Percentiles rank a stretch among this genome's conserved stretches.
These are phyloP conservation scores for Nowakowskiella sp. DNA, from an alignment of 192 early-diverging fungal species.

Conservation along the genomic window DNA sequence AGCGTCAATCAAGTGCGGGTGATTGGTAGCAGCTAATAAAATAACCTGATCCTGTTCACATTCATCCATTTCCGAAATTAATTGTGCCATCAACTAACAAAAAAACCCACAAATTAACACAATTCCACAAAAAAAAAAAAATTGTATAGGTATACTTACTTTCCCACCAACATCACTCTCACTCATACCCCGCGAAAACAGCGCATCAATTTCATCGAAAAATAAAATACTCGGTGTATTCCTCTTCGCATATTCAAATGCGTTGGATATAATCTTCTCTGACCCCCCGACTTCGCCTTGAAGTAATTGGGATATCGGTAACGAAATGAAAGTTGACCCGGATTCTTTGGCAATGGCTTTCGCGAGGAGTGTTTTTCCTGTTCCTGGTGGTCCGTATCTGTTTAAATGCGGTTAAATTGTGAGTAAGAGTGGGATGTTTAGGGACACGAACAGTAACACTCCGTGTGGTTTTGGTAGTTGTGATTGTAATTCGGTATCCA, in stretches of 20 bases:
- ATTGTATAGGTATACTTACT: neutral
- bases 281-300: conserved; percentile 90
- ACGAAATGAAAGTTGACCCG: conserved; percentile 68
- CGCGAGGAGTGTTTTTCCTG: conserved; percentile 87
- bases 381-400: conserved; percentile 77
- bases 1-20: conserved; percentile 61
- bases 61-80: conserved; percentile 71
- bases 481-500: conserved; percentile 50
- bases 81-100: conserved; percentile 57
- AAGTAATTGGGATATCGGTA: conserved; percentile 74
- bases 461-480: conserved; percentile 71
- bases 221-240: conserved; percentile 77
- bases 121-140: conserved; percentile 5
- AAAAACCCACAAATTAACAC: neutral
- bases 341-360: conserved; percentile 76
- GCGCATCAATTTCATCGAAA: conserved; percentile 87
- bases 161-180: conserved; percentile 2
- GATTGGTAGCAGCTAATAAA: conserved; percentile 83
- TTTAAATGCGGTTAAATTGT: no score
- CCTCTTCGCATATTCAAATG: conserved; percentile 65
- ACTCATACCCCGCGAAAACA: conserved; percentile 66
- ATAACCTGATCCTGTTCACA: conserved; percentile 51
- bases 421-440: neutral
- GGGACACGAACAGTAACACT: conserved; percentile 50
- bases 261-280: conserved; percentile 74